Evolutionary conservation across 2,329 filamentous ascomycete species (phyloP).

Genomic region (Aspergillus clavatus): DNA sequence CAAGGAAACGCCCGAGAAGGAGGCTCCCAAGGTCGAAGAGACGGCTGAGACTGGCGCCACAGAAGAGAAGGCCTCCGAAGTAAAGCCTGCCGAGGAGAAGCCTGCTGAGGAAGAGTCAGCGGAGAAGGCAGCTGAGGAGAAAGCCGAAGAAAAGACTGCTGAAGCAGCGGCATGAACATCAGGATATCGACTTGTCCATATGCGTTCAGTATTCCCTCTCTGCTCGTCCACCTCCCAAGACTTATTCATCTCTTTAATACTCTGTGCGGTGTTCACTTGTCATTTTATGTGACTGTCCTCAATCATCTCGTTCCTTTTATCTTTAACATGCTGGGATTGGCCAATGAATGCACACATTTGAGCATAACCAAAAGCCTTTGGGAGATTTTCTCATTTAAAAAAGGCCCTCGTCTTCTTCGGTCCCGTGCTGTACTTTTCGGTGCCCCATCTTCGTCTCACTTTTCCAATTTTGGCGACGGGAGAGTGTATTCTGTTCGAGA

Average conservation of each 20-base stretch:
- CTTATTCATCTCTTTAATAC: background rate
- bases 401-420: no score
- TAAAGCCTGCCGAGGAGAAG: constrained; percentile 30
- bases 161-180: constrained; percentile 23
- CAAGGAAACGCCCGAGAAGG: constrained; percentile 23
- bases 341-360: no score
- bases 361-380: no score
- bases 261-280: no score
- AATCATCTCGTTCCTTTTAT: no score
- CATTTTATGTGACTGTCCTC: no score
- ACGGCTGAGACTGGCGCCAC: constrained; percentile 33
- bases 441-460: no score
- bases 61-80: constrained; percentile 28
- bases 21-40: constrained; percentile 14
- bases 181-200: background rate
- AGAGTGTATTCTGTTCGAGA: no score
- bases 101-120: constrained; percentile 20
- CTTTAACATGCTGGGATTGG: no score
- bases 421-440: no score
- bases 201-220: background rate
- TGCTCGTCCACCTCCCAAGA: background rate
- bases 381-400: no score
- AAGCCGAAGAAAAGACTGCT: constrained; percentile 18
- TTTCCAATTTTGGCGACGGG: no score
- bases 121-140: constrained; percentile 21